Base-by-base conservation (phyloP, 1,284 basidiomycete genomes). In the Fomitopsis schrenkii region DNA sequence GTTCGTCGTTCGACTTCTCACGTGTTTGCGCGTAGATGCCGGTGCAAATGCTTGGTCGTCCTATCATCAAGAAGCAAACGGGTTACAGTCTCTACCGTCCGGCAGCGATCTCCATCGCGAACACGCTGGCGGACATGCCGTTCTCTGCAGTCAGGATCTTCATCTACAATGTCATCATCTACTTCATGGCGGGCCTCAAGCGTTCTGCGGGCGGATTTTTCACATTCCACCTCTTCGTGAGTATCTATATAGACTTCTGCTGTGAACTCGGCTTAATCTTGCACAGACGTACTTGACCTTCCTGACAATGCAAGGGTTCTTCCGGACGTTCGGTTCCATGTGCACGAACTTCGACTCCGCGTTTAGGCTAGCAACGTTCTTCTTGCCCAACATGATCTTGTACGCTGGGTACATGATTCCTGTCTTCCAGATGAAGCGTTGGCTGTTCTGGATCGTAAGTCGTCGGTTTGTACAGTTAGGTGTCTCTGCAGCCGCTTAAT, bases 371-470 rank as follows among this genome's bases (percentile, higher is more conserved):
- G 78, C 79, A 10, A 80, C 81, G 10, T 84, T 90, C 75, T 87
- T 88, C 75, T 77, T 89, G 52, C 79, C 83, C 50, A 89, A 82
- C 73, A 88, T 85, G 80, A 76, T 82, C 64, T 79, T 80, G 73
- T 90, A 88, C 66, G 79, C 80, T 15, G 91, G 91, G 2, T 93
- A 92, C 71, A 85, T 89, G 61, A 84, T 92, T 64, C 89, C 89
- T 1, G 81, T 87, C 8, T 81, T 83, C 64, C 79, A 83, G 61
- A 94, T 96, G 93, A 90, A 93, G 72, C 78, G 91, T 57, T 96
- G 93, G 93, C 73, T 95, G 17, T 93, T 91, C 79, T 95, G 93
- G 93, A 85, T 94, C 50, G 86, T 87, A 67, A 69, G 82, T 79
- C 3, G 2, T 9, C 53, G n/a, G 22, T 22, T 46, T 40, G 6